Conservation (phyloP, 495 filamentous ascomycete species). For the Staphylotrichum longicolle region DNA sequence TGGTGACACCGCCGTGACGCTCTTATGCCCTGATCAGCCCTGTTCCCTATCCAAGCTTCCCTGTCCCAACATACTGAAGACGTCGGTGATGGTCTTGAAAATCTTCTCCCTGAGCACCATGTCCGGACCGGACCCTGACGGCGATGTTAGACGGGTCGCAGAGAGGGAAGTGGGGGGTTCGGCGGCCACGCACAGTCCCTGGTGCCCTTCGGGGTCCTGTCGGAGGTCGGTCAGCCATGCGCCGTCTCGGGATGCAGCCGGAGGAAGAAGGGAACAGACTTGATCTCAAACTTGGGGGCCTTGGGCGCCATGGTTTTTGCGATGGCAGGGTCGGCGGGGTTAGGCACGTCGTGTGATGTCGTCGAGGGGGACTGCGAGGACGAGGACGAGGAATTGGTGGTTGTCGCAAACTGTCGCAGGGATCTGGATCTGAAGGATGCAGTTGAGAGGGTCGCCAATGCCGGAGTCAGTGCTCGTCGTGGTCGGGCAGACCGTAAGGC, state of each 20-base stretch:
- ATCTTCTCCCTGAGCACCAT: conserved; percentile 81
- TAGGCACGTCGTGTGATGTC: conserved; percentile 1
- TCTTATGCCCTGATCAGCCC: conserved; percentile 20
- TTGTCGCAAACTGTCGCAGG: conserved; percentile 3
- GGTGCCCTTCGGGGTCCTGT: conserved; percentile 46
- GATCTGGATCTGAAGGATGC: conserved; percentile 1
- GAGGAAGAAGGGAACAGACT: conserved; percentile 25
- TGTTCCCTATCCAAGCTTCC: background rate
- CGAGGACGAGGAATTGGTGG: background rate
- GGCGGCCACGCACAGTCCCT: conserved; percentile 41
- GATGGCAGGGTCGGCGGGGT: conserved; percentile 18
- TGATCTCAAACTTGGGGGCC: conserved; percentile 47
- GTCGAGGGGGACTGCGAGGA: conserved; percentile 11
- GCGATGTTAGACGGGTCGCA: conserved; percentile 18
- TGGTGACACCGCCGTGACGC: conserved; percentile 43
- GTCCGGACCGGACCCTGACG: conserved; percentile 62
- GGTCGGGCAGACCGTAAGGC: conserved; percentile 30
- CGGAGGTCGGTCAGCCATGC: conserved; percentile 11
- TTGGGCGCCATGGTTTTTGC: conserved; percentile 39
- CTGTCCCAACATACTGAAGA: conserved; percentile 54
- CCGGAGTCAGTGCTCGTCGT: conserved; percentile 24
- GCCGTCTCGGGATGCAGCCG: background rate
- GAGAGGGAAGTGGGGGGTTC: background rate
- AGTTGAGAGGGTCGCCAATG: conserved; percentile 6
- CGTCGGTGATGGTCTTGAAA: conserved; percentile 74